Conservation (phyloP, 163 green algal genomes). For the Chlamydomonas reinhardtii region DNA sequence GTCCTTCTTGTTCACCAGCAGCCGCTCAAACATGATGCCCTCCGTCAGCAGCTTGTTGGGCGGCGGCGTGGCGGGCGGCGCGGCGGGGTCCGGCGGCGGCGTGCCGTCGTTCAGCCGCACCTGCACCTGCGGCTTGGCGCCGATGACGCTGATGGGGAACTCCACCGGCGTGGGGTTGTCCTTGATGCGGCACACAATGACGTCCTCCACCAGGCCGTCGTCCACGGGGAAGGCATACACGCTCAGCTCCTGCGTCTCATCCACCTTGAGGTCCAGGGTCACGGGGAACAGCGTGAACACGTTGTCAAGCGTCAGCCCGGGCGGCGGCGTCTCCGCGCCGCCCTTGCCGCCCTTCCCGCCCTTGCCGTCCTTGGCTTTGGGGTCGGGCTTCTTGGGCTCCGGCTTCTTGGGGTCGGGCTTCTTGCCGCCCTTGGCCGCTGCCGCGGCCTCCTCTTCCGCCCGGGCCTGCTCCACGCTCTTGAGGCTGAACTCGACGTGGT, state of each 20-base stretch:
- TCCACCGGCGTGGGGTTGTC: conserved; percentile 79
- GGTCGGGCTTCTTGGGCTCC: conserved; percentile 26
- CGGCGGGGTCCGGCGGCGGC: conserved; percentile 27
- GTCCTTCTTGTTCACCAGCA: conserved; percentile 76
- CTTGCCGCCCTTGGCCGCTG: conserved; percentile 7
- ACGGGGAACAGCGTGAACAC: conserved; percentile 69
- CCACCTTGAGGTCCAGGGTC: conserved; percentile 72
- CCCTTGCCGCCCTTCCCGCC: conserved; percentile 32
- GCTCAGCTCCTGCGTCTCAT: conserved; percentile 79
- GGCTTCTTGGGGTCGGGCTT: conserved; percentile 19
- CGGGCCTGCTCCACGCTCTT: conserved; percentile 55
- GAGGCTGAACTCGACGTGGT: conserved; percentile 74
- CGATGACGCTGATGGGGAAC: conserved; percentile 78
- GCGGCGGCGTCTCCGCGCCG: not conserved
- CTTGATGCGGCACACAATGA: conserved; percentile 75
- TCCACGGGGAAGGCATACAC: conserved; percentile 70
- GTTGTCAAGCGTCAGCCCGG: conserved; percentile 28
- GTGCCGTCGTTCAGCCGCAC: conserved; percentile 63
- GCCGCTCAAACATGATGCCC: conserved; percentile 74
- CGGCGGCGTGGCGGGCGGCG: not conserved
- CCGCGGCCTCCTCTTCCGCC: conserved; percentile 31
- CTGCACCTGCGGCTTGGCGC: conserved; percentile 68
- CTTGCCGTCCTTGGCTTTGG: conserved; percentile 48
- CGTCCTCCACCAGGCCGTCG: conserved; percentile 70
- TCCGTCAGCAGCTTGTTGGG: conserved; percentile 64